Conservation (phyloP, 345 rosid species). For the Psidium guajava region DNA sequence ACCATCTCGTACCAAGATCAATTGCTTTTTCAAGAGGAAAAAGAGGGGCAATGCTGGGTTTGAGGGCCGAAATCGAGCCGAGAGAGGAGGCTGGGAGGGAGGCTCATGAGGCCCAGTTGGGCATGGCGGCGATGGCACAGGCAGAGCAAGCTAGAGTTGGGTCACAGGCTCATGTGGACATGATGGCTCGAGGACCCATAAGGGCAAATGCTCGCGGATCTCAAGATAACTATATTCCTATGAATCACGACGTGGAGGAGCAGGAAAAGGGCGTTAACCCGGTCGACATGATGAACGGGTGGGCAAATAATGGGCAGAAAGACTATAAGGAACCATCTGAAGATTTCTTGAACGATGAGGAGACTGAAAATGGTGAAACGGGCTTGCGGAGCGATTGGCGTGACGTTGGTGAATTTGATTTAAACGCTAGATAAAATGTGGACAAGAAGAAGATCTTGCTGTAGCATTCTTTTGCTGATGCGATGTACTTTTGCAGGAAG, state of each 20-base stretch:
- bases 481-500: background rate
- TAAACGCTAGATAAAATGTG: conserved; percentile 47
- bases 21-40: conserved; percentile 64
- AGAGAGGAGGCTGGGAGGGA: conserved; percentile 77
- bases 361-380: conserved; percentile 69
- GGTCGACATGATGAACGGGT: conserved; percentile 86
- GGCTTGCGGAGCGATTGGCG: conserved; percentile 56
- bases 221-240: conserved; percentile 30
- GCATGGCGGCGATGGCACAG: conserved; percentile 69
- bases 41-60: conserved; percentile 31
- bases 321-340: conserved; percentile 87
- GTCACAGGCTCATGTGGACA: conserved; percentile 57
- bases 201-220: conserved; percentile 59
- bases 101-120: conserved; percentile 53
- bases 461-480: background rate
- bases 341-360: conserved; percentile 88
- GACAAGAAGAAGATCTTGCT: background rate
- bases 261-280: conserved; percentile 47
- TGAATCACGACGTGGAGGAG: conserved; percentile 64
- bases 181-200: conserved; percentile 55
- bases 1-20: background rate
- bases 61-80: conserved; percentile 55
- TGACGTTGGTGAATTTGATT: conserved; percentile 65
- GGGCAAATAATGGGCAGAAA: conserved; percentile 58
- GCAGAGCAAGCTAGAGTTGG: conserved; percentile 65